phyloP scores from a whole-genome alignment of 140 eudicot species.

The Senecio squalidus region DNA sequence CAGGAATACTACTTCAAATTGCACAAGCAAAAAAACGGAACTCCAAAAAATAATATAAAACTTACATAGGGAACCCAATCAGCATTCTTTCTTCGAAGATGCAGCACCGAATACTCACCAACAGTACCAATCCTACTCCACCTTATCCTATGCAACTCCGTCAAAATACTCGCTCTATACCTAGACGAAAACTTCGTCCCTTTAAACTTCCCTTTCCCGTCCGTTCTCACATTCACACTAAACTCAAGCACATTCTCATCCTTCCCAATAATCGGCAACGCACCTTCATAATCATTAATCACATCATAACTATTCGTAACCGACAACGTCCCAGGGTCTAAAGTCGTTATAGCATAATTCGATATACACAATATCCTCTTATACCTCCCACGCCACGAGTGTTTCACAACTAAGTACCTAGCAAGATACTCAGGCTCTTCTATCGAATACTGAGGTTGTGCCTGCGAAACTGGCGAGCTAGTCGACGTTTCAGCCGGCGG shows the following conservation, averaged over 20 bases:
- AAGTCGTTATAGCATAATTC: slow-evolving; percentile 39
- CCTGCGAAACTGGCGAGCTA: slow-evolving; percentile 26
- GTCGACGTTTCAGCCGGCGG: slow-evolving; percentile 38
- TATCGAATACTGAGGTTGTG: slow-evolving; percentile 13
- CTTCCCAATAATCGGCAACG: slow-evolving; percentile 69
- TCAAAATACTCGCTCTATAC: slow-evolving; percentile 81
- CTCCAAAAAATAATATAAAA: slow-evolving; percentile 9
- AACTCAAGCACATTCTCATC: slow-evolving; percentile 82
- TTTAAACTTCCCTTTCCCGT: slow-evolving; percentile 88
- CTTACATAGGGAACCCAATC: slow-evolving; percentile 91
- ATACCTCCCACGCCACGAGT: slow-evolving; percentile 99
- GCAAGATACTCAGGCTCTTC: slow-evolving; percentile 92
- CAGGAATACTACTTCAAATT: neutral
- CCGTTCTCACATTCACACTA: slow-evolving; percentile 72
- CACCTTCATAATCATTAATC: slow-evolving; percentile 68
- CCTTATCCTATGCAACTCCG: slow-evolving; percentile 82
- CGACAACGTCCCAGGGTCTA: slow-evolving; percentile 68
- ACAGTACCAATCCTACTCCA: slow-evolving; percentile 65
- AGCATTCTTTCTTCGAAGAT: slow-evolving; percentile 69
- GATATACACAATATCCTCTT: slow-evolving; percentile 86
- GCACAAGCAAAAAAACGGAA: neutral
- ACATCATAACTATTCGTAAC: slow-evolving; percentile 89
- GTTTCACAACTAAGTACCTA: slow-evolving; percentile 75
- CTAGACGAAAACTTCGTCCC: slow-evolving; percentile 71
- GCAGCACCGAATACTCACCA: slow-evolving; percentile 81